phyloP scores from a whole-genome alignment of 225 moss, liverwort and hornwort genomes.

The Marchantia paleacea region DNA sequence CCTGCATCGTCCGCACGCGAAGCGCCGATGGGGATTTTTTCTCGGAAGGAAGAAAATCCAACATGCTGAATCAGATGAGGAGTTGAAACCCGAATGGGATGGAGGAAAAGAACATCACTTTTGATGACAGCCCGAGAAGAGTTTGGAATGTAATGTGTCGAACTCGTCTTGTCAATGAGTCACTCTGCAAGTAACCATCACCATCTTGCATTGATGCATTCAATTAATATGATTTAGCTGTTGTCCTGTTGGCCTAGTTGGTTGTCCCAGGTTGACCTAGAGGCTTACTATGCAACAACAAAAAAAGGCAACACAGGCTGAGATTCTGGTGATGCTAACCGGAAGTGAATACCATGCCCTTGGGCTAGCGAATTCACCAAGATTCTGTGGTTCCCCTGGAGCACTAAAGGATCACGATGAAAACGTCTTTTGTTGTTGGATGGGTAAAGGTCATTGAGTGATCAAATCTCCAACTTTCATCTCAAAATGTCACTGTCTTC shows the following conservation, averaged over 20 bases:
- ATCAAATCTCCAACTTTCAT: not conserved
- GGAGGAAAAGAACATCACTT: no score
- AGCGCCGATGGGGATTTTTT: no score
- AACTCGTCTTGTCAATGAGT: no score
- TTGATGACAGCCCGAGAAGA: no score
- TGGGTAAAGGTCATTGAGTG: not conserved
- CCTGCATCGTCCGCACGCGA: no score
- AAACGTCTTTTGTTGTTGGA: not conserved
- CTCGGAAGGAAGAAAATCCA: no score
- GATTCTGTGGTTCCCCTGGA: not conserved
- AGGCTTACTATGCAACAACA: not conserved
- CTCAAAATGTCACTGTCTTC: not conserved
- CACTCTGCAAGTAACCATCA: no score
- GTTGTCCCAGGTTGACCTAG: not conserved
- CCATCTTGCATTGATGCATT: not conserved
- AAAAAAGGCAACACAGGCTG: not conserved
- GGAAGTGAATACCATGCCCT: not conserved
- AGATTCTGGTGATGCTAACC: not conserved
- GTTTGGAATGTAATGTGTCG: no score
- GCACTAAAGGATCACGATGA: not conserved
- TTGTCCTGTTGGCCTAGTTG: not conserved
- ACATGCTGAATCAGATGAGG: no score
- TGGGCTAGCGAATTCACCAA: not conserved
- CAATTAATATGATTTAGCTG: not conserved
- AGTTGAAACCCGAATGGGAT: no score